These are phyloP conservation scores for Trichoderma aggressivum DNA, from an alignment of 2,329 filamentous ascomycete species.

Conservation along the genomic window DNA sequence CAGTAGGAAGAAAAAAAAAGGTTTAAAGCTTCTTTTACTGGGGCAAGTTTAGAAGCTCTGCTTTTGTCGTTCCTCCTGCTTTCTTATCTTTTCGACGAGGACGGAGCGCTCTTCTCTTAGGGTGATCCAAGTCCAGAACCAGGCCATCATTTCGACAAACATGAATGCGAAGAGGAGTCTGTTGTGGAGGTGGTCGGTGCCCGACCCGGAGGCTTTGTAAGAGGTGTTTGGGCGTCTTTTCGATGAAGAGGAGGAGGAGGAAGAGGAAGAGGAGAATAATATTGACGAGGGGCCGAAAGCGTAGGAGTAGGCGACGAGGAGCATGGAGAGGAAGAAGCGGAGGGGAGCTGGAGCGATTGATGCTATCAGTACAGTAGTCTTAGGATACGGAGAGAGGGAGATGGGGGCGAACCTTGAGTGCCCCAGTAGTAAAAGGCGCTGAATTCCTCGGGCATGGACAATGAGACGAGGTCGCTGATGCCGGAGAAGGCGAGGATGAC, in stretches of 20 bases:
- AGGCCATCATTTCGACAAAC: constrained; percentile 77
- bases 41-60: background rate
- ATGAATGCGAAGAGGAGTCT: constrained; percentile 79
- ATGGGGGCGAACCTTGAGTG: constrained; percentile 53
- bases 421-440: constrained; percentile 62
- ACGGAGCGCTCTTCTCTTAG: constrained; percentile 61
- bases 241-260: constrained; percentile 22
- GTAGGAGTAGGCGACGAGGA: constrained; percentile 62
- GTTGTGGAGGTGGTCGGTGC: constrained; percentile 71
- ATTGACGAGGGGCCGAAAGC: constrained; percentile 51
- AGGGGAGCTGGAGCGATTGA: constrained; percentile 49
- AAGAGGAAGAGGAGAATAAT: constrained; percentile 34
- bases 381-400: constrained; percentile 26
- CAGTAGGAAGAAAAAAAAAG: background rate
- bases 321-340: constrained; percentile 62
- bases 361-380: constrained; percentile 12
- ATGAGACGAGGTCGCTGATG: constrained; percentile 61
- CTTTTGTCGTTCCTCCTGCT: constrained; percentile 19
- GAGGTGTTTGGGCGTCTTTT: constrained; percentile 28
- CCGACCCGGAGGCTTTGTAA: constrained; percentile 41
- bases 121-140: constrained; percentile 82
- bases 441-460: constrained; percentile 67
- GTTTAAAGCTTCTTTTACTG: background rate
- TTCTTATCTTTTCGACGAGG: constrained; percentile 40
- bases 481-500: constrained; percentile 61